These are phyloP conservation scores for Crepidotus variabilis DNA, from an alignment of 768 basidiomycete genomes.

Conservation along the genomic window DNA sequence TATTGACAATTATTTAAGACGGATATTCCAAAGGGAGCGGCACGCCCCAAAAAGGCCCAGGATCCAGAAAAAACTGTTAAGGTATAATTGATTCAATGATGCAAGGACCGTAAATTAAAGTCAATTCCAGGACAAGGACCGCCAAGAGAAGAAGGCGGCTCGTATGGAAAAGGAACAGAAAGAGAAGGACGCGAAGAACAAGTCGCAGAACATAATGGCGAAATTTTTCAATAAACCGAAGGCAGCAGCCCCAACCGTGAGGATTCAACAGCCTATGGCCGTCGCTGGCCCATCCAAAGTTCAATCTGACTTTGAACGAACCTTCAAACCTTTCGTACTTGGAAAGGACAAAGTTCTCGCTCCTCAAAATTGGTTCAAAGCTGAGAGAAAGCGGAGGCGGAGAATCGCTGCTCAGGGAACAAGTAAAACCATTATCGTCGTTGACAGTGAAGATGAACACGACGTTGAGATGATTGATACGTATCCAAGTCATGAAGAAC, in stretches of 20 bases:
- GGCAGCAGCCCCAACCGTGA: constrained; percentile 21
- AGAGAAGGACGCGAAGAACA: constrained; percentile 64
- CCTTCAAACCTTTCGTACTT: constrained; percentile 76
- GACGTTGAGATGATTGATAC: constrained; percentile 23
- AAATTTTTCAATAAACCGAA: constrained; percentile 75
- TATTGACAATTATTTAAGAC: constrained; percentile 6
- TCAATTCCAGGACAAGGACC: constrained; percentile 62
- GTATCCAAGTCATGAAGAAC: constrained; percentile 16
- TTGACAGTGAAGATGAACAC: constrained; percentile 47
- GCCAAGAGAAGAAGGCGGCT: constrained; percentile 61
- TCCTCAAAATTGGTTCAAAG: constrained; percentile 66
- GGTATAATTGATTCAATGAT: constrained; percentile 27
- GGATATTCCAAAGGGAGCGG: constrained; percentile 16
- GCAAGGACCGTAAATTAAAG: neutral
- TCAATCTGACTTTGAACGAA: constrained; percentile 64
- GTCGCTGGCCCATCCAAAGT: constrained; percentile 34
- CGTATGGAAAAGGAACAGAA: constrained; percentile 72
- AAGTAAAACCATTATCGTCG: constrained; percentile 50
- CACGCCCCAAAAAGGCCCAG: constrained; percentile 44
- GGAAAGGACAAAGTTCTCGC: constrained; percentile 75
- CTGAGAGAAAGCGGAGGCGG: constrained; percentile 23
- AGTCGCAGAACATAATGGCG: constrained; percentile 71
- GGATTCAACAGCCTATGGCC: constrained; percentile 21
- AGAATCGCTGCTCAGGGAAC: constrained; percentile 12
- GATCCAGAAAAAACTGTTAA: constrained; percentile 60